Evolutionary conservation across 352 stramenopile genomes (phyloP).

Genomic region (Globisporangium viniferum): DNA sequence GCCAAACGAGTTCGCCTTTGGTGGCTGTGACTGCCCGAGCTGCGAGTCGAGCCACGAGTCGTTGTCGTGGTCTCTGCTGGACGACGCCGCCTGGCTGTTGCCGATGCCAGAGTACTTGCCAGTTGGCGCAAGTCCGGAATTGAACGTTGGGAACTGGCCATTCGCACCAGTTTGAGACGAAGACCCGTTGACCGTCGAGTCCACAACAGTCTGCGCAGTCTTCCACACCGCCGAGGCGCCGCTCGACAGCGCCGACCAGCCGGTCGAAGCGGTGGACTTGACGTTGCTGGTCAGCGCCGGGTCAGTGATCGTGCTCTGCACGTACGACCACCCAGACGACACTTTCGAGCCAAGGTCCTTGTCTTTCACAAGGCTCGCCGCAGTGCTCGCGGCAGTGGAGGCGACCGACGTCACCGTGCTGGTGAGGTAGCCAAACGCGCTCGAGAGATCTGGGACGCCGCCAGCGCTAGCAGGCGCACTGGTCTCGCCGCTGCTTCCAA

Average conservation of each 20-base stretch:
- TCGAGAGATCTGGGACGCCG: conserved; percentile 54
- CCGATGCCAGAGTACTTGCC: conserved; percentile 68
- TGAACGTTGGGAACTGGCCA: conserved; percentile 53
- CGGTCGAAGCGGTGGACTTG: conserved; percentile 74
- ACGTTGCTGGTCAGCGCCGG: conserved; percentile 68
- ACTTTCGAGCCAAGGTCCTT: conserved; percentile 75
- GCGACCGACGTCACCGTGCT: conserved; percentile 56
- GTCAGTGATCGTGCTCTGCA: conserved; percentile 72
- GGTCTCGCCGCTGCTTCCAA: conserved; percentile 67
- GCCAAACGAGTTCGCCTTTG: conserved; percentile 35
- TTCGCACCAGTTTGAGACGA: conserved; percentile 15
- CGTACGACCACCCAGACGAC: conserved; percentile 71
- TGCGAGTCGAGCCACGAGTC: conserved; percentile 69
- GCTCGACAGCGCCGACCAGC: conserved; percentile 72
- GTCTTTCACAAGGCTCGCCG: conserved; percentile 71
- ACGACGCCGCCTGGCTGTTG: conserved; percentile 14
- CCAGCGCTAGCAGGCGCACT: conserved; percentile 33
- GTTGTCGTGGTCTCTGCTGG: conserved; percentile 52
- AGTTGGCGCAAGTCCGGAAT: conserved; percentile 45
- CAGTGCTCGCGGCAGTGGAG: conserved; percentile 46
- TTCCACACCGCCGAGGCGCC: conserved; percentile 62
- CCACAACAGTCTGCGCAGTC: conserved; percentile 60
- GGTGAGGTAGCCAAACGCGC: conserved; percentile 71
- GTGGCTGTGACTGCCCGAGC: conserved; percentile 21
- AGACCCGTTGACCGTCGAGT: conserved; percentile 27